Evolutionary conservation across 23 red algal species (phyloP), one percentile per base, ranked within the genome.

Genomic region (Gracilaria gracilis): DNA sequence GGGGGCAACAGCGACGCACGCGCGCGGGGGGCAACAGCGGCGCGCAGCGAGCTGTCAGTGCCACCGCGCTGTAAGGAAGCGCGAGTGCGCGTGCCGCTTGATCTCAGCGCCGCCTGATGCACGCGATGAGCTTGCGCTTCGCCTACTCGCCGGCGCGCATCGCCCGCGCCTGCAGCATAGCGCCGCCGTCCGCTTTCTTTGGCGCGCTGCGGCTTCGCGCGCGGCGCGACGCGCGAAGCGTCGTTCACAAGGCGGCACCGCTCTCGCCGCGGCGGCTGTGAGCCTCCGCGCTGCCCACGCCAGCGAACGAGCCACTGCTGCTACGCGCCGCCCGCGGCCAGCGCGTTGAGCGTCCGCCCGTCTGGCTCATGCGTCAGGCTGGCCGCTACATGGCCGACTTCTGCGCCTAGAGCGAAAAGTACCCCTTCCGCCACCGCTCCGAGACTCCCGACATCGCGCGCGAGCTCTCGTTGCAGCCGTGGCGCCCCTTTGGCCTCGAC

Each of bases 361-460:
- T 98, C 20, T 98, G 96, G 96, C 75, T 98, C 78, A 98, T 98
- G 96, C 91, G 96, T 48, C 96, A 98, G 87, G 96, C 96, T 12
- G 96, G 96, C 50, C 86, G 96, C 62, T 98, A 98, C 88, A 98
- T 98, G 96, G 36, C 75, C 55, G 85, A 82, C 6, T 98, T 98
- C 58, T 92, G 96, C 75, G 76, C 50, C 21, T 98, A 92, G 34
- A 86, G 75, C 29, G 91, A 95, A 4, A 80, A 73, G 51, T 77
- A 88, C 61, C 83, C 96, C 13, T 98, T 98, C 67, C 91, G 96
- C 20, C 58, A 93, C 44, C 91, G 96, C 80, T 91, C 92, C 36
- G 96, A 98, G 66, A 95, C 86, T 12, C 91, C 96, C 4, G 61
- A 78, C 2, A 98, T 98, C 23, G 96, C 96, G 9, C 38, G 91